phyloP scores from a whole-genome alignment of 2,329 filamentous ascomycete species.

The Colletotrichum scovillei region DNA sequence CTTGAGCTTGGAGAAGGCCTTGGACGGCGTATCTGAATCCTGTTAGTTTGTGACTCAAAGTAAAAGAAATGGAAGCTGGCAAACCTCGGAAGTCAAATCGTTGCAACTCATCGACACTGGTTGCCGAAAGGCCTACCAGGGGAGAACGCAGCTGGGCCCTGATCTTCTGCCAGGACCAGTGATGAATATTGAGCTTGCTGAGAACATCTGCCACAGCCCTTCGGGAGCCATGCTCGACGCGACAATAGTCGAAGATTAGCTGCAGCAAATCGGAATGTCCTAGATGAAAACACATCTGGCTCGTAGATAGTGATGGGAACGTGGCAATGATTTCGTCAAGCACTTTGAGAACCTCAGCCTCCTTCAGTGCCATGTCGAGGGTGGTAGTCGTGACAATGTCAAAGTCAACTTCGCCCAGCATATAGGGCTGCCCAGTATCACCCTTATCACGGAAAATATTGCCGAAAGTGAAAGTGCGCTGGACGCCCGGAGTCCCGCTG shows the following conservation, averaged over 20 bases:
- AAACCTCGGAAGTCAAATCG: conserved; percentile 89
- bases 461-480: conserved; percentile 88
- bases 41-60: background rate
- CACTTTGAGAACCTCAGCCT: conserved; percentile 94
- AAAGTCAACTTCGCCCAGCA: conserved; percentile 92
- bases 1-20: conserved; percentile 70
- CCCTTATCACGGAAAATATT: conserved; percentile 85
- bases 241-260: conserved; percentile 89
- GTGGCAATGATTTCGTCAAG: conserved; percentile 88
- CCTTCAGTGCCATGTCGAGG: conserved; percentile 85
- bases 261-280: conserved; percentile 90
- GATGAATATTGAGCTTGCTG: conserved; percentile 86
- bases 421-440: conserved; percentile 83
- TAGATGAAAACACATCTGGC: conserved; percentile 87
- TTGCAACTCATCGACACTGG: conserved; percentile 89
- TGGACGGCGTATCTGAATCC: conserved; percentile 61
- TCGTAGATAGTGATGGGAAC: conserved; percentile 79
- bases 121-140: conserved; percentile 84
- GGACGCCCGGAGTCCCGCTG: conserved; percentile 67
- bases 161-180: conserved; percentile 85
- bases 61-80: conserved; percentile 29
- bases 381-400: conserved; percentile 91
- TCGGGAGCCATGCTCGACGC: conserved; percentile 76
- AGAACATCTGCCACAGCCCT: conserved; percentile 83
- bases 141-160: conserved; percentile 85